A percentile compares a stretch with the other conserved stretches of the same genome.
phyloP scores from a whole-genome alignment of 352 stramenopile species.

The Phytophthora macrochlamydospora region DNA sequence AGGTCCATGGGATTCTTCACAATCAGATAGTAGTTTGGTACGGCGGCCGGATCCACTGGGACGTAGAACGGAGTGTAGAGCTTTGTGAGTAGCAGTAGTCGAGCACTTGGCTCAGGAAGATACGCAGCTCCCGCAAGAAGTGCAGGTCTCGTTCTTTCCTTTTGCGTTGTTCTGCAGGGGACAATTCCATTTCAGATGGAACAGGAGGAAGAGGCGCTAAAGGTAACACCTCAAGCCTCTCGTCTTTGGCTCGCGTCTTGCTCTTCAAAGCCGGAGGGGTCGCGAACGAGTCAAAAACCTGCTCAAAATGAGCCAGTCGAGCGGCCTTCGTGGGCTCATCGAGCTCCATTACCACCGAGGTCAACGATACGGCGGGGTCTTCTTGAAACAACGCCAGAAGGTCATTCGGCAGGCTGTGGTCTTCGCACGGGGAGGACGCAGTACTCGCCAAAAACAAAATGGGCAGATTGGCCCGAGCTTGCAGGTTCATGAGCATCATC shows the following conservation, averaged over 20 bases:
- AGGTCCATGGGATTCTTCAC: conserved; percentile 90
- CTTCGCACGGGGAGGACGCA: conserved; percentile 34
- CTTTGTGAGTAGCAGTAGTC: conserved; percentile 79
- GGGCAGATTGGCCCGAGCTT: conserved; percentile 67
- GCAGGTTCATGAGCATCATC: conserved; percentile 83
- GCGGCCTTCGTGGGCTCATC: conserved; percentile 27
- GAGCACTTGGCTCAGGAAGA: conserved; percentile 87
- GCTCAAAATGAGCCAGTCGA: conserved; percentile 62
- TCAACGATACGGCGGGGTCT: conserved; percentile 43
- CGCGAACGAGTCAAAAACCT: conserved; percentile 62
- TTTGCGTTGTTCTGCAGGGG: conserved; percentile 43
- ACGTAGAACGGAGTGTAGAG: conserved; percentile 71
- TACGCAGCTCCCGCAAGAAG: conserved; percentile 85
- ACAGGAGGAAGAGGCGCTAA: conserved; percentile 55
- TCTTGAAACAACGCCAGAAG: conserved; percentile 66
- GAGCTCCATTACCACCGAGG: conserved; percentile 56
- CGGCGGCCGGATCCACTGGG: conserved; percentile 74
- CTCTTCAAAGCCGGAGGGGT: conserved; percentile 40
- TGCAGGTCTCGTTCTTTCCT: conserved; percentile 81
- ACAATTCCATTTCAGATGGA: conserved; percentile 29
- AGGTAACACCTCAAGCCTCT: conserved; percentile 60
- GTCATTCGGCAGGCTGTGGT: conserved; percentile 44
- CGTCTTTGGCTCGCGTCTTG: conserved; percentile 24
- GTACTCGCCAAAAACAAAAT: conserved; percentile 83
- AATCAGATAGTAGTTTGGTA: conserved; percentile 91